Conservation (phyloP, 2,329 filamentous ascomycete species). For the Metarhizium anisopliae region DNA sequence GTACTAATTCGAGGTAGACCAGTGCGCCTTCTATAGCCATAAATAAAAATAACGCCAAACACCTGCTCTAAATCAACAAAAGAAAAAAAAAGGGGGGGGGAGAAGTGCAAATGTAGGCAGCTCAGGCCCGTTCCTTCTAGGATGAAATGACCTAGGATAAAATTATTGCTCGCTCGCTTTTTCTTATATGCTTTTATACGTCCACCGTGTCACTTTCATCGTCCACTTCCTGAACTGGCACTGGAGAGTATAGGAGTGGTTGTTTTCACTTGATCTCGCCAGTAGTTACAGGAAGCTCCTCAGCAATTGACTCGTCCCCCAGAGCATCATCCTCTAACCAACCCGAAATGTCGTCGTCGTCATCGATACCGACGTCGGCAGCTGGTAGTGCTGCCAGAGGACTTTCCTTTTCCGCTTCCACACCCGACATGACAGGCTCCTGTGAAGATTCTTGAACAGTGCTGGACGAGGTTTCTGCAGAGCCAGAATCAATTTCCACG, state of each 20-base stretch:
- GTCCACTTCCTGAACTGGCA: neutral
- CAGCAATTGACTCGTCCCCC: neutral
- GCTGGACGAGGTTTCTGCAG: neutral
- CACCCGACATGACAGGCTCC: neutral
- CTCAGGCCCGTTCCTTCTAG: neutral
- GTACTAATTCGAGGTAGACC: neutral
- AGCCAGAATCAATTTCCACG: neutral
- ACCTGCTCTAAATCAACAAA: neutral
- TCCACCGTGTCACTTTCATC: neutral
- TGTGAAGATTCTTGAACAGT: neutral
- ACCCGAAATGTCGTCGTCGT: constrained; percentile 16
- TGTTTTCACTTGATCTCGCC: neutral
- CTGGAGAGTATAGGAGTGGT: neutral
- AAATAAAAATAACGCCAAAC: neutral
- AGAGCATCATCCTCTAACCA: constrained; percentile 18
- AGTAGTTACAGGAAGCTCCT: neutral
- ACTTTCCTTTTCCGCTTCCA: neutral
- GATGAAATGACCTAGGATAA: neutral
- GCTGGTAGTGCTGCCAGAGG: constrained; percentile 10
- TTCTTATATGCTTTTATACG: neutral
- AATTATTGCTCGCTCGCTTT: neutral
- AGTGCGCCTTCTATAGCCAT: neutral
- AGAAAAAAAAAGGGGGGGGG: neutral
- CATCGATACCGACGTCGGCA: neutral
- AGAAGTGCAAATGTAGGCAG: no score